Conservation (phyloP, 2,329 filamentous ascomycete species). For the Colletotrichum cordylinicola region DNA sequence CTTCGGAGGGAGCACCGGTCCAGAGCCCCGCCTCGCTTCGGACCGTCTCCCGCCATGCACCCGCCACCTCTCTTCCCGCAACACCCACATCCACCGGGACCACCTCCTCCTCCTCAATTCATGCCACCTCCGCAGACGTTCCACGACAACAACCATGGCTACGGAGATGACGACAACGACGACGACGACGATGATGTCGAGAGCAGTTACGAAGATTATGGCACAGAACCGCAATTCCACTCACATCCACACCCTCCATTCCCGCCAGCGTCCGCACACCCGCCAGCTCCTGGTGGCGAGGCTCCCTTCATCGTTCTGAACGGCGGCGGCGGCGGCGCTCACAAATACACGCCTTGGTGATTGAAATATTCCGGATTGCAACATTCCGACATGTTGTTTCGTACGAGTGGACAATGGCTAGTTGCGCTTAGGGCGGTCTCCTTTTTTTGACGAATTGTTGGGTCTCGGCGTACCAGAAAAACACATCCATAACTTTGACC, state of each 20-base stretch:
- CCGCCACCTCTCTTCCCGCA: background rate
- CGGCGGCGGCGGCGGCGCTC: conserved; percentile 11
- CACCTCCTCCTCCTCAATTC: background rate
- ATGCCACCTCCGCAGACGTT: background rate
- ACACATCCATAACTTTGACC: background rate
- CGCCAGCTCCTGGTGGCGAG: background rate
- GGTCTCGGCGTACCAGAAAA: background rate
- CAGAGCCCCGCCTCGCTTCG: background rate
- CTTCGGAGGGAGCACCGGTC: background rate
- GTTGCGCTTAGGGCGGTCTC: background rate
- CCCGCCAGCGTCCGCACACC: background rate
- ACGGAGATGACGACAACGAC: background rate
- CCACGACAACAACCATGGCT: background rate
- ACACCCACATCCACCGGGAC: conserved; percentile 4
- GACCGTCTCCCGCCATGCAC: background rate
- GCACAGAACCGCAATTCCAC: background rate
- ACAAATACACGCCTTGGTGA: conserved; percentile 6
- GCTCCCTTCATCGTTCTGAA: conserved; percentile 19
- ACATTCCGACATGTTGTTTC: background rate
- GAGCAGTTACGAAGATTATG: background rate
- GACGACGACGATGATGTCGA: background rate
- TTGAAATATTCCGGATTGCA: background rate
- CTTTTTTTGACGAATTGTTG: background rate
- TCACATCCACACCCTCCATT: background rate
- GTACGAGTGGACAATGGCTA: background rate